A percentile compares a stretch with the other conserved stretches of the same genome.
Conservation (phyloP, 768 basidiomycete species). For the Rhodotorula graminis region DNA sequence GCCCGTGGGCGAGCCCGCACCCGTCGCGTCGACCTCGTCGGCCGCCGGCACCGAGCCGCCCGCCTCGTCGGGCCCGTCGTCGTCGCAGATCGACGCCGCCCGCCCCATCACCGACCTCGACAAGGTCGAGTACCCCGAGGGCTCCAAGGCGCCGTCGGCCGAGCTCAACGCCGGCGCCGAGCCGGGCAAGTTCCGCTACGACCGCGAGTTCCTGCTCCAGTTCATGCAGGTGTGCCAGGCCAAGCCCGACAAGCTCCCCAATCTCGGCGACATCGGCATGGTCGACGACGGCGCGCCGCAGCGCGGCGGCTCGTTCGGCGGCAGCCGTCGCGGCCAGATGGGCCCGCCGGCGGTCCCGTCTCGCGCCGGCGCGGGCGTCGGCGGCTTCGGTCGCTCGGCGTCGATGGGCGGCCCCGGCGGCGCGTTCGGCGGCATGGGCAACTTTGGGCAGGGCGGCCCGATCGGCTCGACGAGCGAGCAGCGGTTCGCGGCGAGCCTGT, state of each 20-base stretch:
- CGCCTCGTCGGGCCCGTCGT: conserved; percentile 28
- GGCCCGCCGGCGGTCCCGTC: conserved; percentile 30
- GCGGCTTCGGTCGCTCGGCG: conserved; percentile 33
- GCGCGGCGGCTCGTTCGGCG: conserved; percentile 35
- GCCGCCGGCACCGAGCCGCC: not conserved
- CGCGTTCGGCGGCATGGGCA: conserved; percentile 42
- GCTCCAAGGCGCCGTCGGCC: conserved; percentile 70
- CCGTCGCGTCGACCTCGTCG: not conserved
- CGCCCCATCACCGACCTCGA: conserved; percentile 77
- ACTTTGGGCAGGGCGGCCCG: conserved; percentile 32
- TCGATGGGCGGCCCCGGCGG: conserved; percentile 30
- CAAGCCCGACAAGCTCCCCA: conserved; percentile 83
- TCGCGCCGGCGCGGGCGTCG: conserved; percentile 13
- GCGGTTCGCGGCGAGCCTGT: conserved; percentile 38
- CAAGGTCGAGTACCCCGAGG: conserved; percentile 72
- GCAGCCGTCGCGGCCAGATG: conserved; percentile 27
- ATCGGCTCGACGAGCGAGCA: conserved; percentile 31
- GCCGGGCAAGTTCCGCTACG: conserved; percentile 93
- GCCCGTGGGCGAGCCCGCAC: conserved; percentile 19
- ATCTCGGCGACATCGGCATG: conserved; percentile 84
- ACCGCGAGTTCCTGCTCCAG: conserved; percentile 93
- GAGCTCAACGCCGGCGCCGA: conserved; percentile 79
- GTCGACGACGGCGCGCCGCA: conserved; percentile 52
- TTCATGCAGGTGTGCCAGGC: conserved; percentile 94
- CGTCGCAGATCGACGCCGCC: conserved; percentile 62